Conservation (phyloP, 352 stramenopile species). For the Phytophthora europaea region DNA sequence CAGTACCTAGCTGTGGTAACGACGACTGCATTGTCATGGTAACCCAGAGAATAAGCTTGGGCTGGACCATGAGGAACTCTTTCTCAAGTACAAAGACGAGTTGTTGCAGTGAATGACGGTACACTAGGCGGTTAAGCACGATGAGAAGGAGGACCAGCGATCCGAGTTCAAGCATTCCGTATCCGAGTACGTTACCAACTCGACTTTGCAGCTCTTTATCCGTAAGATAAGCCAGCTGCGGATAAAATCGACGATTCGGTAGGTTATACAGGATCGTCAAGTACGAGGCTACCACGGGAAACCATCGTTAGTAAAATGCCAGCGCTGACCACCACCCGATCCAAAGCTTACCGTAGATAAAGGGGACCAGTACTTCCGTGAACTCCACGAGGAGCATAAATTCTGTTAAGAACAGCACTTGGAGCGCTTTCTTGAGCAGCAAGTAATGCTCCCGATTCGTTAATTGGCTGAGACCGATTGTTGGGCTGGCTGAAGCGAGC, state of each 20-base stretch:
- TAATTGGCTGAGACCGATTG: slow-evolving; percentile 4
- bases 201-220: neutral
- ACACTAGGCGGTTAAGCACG: neutral
- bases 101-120: neutral
- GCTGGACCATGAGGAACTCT: neutral
- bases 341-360: slow-evolving; percentile 40
- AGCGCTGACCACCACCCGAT: neutral
- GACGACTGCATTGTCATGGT: neutral
- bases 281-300: slow-evolving; percentile 17
- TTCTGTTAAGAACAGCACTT: slow-evolving; percentile 50
- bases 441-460: slow-evolving; percentile 16
- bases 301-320: neutral
- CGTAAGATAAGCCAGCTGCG: slow-evolving; percentile 27
- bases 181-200: neutral
- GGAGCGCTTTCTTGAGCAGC: slow-evolving; percentile 22
- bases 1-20: neutral
- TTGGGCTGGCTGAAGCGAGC: neutral
- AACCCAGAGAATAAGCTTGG: neutral
- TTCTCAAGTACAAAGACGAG: neutral
- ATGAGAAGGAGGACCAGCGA: slow-evolving; percentile 1
- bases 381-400: slow-evolving; percentile 56
- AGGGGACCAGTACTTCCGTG: slow-evolving; percentile 42
- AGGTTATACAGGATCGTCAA: slow-evolving; percentile 35
- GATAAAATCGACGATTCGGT: slow-evolving; percentile 42
- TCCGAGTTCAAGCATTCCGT: neutral